Conservation (phyloP, 768 basidiomycete genomes). For the Tephrocybe sp. region DNA sequence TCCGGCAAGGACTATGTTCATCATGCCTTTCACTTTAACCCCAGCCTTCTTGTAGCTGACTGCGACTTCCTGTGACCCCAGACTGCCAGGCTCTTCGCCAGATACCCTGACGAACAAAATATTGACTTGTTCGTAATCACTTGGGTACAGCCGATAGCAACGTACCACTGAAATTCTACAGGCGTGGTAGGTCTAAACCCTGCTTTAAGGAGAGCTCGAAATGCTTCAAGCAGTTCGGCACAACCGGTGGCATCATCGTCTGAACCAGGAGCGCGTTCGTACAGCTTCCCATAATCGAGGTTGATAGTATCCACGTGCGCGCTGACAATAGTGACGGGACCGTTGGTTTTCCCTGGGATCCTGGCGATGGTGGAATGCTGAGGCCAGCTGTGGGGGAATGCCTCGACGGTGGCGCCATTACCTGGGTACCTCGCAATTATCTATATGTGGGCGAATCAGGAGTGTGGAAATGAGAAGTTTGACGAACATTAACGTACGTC, state of each 20-base stretch:
- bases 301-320: constrained; percentile 31
- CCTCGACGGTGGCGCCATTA: constrained; percentile 1
- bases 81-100: constrained; percentile 49
- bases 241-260: constrained; percentile 45
- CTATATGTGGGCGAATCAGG: not conserved
- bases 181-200: constrained; percentile 41
- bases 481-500: constrained; percentile 14
- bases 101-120: constrained; percentile 18
- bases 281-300: constrained; percentile 19
- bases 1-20: constrained; percentile 47
- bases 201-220: constrained; percentile 38
- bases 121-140: too few species aligned
- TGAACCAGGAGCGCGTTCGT: constrained; percentile 33
- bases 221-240: constrained; percentile 46
- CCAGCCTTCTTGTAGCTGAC: constrained; percentile 41
- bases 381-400: constrained; percentile 1
- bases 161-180: constrained; percentile 48
- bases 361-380: constrained; percentile 15
- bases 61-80: constrained; percentile 48
- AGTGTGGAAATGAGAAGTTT: not conserved
- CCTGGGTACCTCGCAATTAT: not conserved
- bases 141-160: too few species aligned
- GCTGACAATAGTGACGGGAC: constrained; percentile 25
- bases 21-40: constrained; percentile 38
- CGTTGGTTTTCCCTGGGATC: constrained; percentile 19